A percentile compares a stretch with the other conserved stretches of the same genome.
These are phyloP conservation scores for Erysimum cheiranthoides DNA, from an alignment of 345 rosid genomes.

Conservation along the genomic window DNA sequence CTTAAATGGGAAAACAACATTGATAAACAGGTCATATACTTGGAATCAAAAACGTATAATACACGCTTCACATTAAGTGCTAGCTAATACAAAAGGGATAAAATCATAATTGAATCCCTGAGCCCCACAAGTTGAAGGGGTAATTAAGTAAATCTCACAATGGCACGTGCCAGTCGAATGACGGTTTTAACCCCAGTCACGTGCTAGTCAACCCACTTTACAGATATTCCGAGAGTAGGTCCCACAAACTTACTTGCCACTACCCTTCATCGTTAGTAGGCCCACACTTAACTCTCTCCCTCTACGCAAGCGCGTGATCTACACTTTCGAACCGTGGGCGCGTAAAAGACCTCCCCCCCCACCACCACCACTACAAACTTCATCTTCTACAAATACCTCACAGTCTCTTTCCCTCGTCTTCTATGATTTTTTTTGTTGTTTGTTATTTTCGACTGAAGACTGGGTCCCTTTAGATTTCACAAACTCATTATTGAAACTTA, in stretches of 20 bases:
- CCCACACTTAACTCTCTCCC: no score
- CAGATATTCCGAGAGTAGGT: slow-evolving; percentile 28
- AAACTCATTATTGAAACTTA: slow-evolving; percentile 53
- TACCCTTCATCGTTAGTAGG: not conserved
- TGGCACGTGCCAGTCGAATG: slow-evolving; percentile 22
- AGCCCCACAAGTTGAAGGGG: slow-evolving; percentile 14
- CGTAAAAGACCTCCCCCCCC: slow-evolving; percentile 36
- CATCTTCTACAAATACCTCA: slow-evolving; percentile 49
- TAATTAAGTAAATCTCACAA: not conserved
- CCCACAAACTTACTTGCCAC: not conserved
- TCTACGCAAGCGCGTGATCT: slow-evolving; percentile 12
- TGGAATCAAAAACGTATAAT: slow-evolving; percentile 29
- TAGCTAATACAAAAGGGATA: not conserved
- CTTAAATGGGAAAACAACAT: not conserved
- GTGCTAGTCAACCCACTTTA: slow-evolving; percentile 35
- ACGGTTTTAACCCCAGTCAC: slow-evolving; percentile 29
- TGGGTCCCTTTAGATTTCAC: slow-evolving; percentile 49
- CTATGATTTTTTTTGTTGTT: not conserved
- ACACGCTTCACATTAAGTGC: slow-evolving; percentile 35
- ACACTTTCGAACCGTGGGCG: slow-evolving; percentile 21
- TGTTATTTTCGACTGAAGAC: slow-evolving; percentile 12
- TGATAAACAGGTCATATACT: not conserved
- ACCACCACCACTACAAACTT: not conserved
- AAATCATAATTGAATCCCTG: not conserved
- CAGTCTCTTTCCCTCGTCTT: slow-evolving; percentile 17